phyloP scores from a whole-genome alignment of 1,284 basidiomycete genomes.

The Cutaneotrichosporon mucoides region DNA sequence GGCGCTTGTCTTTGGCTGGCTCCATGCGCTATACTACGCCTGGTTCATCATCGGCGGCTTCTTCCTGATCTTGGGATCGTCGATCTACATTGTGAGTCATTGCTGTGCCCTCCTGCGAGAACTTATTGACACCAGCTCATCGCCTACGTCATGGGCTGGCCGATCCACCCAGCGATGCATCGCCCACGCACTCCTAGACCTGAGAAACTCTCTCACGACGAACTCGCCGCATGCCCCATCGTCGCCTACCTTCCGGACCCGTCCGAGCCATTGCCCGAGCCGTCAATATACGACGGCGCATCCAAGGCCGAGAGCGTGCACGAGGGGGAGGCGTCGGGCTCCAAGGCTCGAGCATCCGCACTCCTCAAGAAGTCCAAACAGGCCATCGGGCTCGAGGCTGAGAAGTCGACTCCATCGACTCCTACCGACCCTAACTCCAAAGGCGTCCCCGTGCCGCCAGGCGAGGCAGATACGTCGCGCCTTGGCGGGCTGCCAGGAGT shows the following conservation, averaged over 20 bases:
- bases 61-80: neutral
- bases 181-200: neutral
- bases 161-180: neutral
- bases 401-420: neutral
- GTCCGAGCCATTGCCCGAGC: constrained; percentile 9
- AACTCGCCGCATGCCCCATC: constrained; percentile 20
- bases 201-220: constrained; percentile 3
- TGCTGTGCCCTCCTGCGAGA: too few species aligned
- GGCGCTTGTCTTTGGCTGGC: constrained; percentile 18
- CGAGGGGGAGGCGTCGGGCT: neutral
- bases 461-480: constrained; percentile 11
- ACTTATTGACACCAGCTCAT: neutral
- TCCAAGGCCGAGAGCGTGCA: constrained; percentile 2
- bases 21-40: constrained; percentile 22
- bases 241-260: constrained; percentile 31
- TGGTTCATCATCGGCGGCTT: constrained; percentile 21
- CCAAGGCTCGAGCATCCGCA: neutral
- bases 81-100: neutral
- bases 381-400: neutral
- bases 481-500: constrained; percentile 22
- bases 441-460: constrained; percentile 4
- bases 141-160: constrained; percentile 1
- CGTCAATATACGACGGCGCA: constrained; percentile 1
- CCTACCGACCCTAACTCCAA: neutral
- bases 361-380: neutral